These are phyloP conservation scores for Flammula alnicola DNA, from an alignment of 1,284 basidiomycete genomes.

Conservation along the genomic window DNA sequence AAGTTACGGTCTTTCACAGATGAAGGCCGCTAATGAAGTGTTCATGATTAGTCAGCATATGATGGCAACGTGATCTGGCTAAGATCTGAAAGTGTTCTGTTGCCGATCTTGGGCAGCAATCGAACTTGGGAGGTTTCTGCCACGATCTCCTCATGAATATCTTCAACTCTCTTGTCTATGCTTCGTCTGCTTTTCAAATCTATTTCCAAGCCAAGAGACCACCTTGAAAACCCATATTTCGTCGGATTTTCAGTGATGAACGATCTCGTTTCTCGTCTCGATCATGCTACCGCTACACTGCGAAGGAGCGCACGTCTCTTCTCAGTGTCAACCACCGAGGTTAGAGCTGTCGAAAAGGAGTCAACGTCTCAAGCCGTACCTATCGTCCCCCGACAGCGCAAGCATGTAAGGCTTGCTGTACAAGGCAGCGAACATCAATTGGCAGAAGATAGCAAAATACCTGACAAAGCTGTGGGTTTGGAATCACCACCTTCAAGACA, in stretches of 20 bases:
- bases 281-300: not conserved
- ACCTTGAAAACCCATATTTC: not conserved
- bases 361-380: too few species aligned
- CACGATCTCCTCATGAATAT: too few species aligned
- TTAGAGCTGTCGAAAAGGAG: not conserved
- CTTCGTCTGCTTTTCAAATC: not conserved
- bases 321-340: constrained; percentile 4
- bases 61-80: too few species aligned
- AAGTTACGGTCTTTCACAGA: too few species aligned
- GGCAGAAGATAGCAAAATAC: too few species aligned
- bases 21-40: not conserved
- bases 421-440: too few species aligned
- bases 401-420: too few species aligned
- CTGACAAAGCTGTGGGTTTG: too few species aligned
- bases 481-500: too few species aligned
- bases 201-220: not conserved
- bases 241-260: constrained; percentile 1
- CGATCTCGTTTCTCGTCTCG: not conserved
- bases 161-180: not conserved
- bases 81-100: too few species aligned
- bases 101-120: too few species aligned
- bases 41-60: not conserved
- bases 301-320: constrained; percentile 24
- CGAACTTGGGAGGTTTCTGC: not conserved
- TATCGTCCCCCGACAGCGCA: too few species aligned